phyloP scores from a whole-genome alignment of 2,329 filamentous ascomycete genomes.

The Berkeleyomyces basicola region DNA sequence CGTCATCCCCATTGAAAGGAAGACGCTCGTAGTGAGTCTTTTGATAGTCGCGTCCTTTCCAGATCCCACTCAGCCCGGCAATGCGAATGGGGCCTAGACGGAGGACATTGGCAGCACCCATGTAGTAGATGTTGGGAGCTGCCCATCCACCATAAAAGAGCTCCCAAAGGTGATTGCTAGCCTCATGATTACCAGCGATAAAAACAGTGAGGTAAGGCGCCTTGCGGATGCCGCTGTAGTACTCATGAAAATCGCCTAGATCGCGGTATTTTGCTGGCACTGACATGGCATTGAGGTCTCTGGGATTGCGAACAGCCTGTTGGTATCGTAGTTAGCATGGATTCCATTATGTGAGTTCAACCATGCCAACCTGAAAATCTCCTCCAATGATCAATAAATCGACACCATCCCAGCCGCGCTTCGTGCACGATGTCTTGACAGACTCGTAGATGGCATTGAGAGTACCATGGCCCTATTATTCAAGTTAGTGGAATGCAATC shows the following conservation, averaged over 20 bases:
- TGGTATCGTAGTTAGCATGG: conserved; percentile 4
- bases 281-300: conserved; percentile 76
- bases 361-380: conserved; percentile 60
- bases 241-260: conserved; percentile 85
- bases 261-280: conserved; percentile 76
- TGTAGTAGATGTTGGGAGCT: conserved; percentile 91
- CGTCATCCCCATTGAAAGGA: conserved; percentile 61
- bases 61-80: conserved; percentile 82
- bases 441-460: conserved; percentile 83
- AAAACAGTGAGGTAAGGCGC: conserved; percentile 88
- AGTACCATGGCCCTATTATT: conserved; percentile 64
- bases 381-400: conserved; percentile 84
- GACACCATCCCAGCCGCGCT: conserved; percentile 61
- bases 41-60: conserved; percentile 78
- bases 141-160: conserved; percentile 96
- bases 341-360: neutral
- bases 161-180: conserved; percentile 77
- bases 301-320: conserved; percentile 71
- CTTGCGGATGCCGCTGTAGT: conserved; percentile 62
- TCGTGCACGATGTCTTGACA: conserved; percentile 48
- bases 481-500: conserved; percentile 14
- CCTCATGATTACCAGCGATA: conserved; percentile 90
- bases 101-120: conserved; percentile 82
- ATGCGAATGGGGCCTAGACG: conserved; percentile 73
- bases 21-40: conserved; percentile 72